Evolutionary conservation across 179 eudicot genomes (phyloP).

Genomic region (Heliamphora pulchella): DNA sequence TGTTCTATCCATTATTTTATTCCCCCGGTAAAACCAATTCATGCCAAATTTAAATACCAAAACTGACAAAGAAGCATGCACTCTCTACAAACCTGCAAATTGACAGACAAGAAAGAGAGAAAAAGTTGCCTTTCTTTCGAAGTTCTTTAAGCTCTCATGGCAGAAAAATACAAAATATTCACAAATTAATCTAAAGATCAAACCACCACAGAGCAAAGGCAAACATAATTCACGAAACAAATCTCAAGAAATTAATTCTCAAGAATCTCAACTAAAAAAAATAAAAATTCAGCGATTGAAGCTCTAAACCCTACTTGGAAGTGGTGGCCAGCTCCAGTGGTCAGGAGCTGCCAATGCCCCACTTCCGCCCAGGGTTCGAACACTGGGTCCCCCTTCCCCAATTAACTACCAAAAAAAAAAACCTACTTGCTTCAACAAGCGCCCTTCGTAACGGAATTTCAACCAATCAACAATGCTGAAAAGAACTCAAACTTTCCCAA

Average conservation of each 20-base stretch:
- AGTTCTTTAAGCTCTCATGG: background rate
- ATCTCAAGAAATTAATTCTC: no score
- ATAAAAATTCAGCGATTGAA: background rate
- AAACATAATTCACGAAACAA: background rate
- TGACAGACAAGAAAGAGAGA: background rate
- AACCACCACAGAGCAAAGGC: background rate
- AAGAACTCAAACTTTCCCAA: background rate
- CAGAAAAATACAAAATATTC: background rate
- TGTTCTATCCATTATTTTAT: background rate
- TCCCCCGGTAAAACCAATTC: background rate
- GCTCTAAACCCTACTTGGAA: background rate
- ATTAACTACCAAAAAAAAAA: no score
- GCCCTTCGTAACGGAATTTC: background rate
- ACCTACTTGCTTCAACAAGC: background rate
- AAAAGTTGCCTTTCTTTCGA: background rate
- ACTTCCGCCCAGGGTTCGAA: no score
- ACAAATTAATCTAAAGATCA: background rate
- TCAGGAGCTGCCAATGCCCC: no score
- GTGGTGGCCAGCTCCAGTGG: no score
- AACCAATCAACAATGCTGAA: conserved; percentile 2
- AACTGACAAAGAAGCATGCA: background rate
- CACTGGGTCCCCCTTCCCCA: background rate
- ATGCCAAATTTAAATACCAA: background rate
- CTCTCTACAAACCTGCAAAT: background rate
- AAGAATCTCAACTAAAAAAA: background rate